A percentile compares a stretch with the other conserved stretches of the same genome.
Evolutionary conservation across 2,329 filamentous ascomycete genomes (phyloP).

Genomic region (Hypomyces rosellus): DNA sequence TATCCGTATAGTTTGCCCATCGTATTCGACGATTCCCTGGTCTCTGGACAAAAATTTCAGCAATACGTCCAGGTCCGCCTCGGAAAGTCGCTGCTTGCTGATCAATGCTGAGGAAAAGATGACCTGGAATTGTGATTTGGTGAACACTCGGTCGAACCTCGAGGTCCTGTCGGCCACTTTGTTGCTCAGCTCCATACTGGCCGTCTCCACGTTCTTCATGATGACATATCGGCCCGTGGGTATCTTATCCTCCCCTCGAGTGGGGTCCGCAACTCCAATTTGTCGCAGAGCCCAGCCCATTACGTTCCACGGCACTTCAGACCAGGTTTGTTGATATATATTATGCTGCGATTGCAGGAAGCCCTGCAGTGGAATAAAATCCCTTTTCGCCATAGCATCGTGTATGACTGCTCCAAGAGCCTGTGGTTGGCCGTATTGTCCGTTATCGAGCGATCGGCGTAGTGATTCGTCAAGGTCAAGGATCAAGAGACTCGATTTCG

Average conservation of each 20-base stretch:
- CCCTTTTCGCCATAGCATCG: slow-evolving; percentile 64
- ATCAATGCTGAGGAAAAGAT: slow-evolving; percentile 50
- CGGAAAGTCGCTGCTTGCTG: slow-evolving; percentile 45
- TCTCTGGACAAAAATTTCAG: slow-evolving; percentile 65
- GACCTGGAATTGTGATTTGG: slow-evolving; percentile 56
- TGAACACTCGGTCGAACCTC: slow-evolving; percentile 61
- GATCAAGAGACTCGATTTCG: slow-evolving; percentile 42
- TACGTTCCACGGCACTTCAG: slow-evolving; percentile 59
- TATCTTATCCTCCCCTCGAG: slow-evolving; percentile 46
- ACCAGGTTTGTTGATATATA: slow-evolving; percentile 66
- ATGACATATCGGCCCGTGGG: slow-evolving; percentile 60
- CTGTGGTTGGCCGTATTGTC: slow-evolving; percentile 73
- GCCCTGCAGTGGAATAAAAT: slow-evolving; percentile 63
- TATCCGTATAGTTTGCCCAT: slow-evolving; percentile 70
- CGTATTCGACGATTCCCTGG: slow-evolving; percentile 50
- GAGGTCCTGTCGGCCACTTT: slow-evolving; percentile 36
- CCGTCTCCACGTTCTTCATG: slow-evolving; percentile 54
- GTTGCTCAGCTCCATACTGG: slow-evolving; percentile 48
- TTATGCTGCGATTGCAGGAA: slow-evolving; percentile 62
- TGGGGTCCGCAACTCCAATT: slow-evolving; percentile 52
- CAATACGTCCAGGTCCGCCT: slow-evolving; percentile 62
- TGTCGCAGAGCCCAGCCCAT: slow-evolving; percentile 70
- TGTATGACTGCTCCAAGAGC: slow-evolving; percentile 70
- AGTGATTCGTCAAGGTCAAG: slow-evolving; percentile 57
- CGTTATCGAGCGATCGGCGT: slow-evolving; percentile 63